Base-by-base conservation (phyloP, 768 basidiomycete genomes). In the Psilocybe cyanescens region DNA sequence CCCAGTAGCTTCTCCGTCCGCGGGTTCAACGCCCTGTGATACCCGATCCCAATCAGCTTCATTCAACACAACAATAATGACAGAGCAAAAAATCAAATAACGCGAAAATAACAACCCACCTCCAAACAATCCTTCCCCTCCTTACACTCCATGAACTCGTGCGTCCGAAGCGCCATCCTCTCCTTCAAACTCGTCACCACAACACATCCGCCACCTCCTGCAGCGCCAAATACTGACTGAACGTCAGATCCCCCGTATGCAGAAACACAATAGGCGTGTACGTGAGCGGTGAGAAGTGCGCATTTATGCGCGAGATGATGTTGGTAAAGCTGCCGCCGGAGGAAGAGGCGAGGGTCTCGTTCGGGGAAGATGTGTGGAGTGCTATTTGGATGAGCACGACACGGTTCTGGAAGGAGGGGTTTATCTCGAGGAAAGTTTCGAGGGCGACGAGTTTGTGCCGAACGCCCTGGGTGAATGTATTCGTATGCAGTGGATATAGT, bases 211-310 rank as follows among this genome's bases (percentile, higher is more conserved):
- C 94, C 7, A 91, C 87, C 9, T 82, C 92, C 60, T 94, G 74
- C 39, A 95, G 76, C 7, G 90, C 93, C 24, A 95, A 81, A 71
- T 95, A 95, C 70, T 94, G 92, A 65, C 83, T 86, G 72, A 95
- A 95, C 17, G 91, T 94, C 59, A 94, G 75, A 65, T 94, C 93
- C 64, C 90, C 87, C 0, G 90, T 93, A 69, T 94, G 91, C 51
- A 95, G 75, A 76, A 95, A 94, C 29, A 94, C 89, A 50, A 94
- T 83, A 9, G 94, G 94, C 67, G 93, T 93, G 71, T 94, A 95
- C 0, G 93, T 94, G 55, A 95, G 79, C 1, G 87, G 91, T 12
- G 90, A 92, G 78, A 91, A 95, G 4, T 86, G 81, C 4, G 90
- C 87, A 72, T 95, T 95, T 75, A 95, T 87, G 35, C 89, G 86